A percentile compares a stretch with the other conserved stretches of the same genome.
phyloP scores from a whole-genome alignment of 805 yeast genomes.

The Zygoascus tannicola region DNA sequence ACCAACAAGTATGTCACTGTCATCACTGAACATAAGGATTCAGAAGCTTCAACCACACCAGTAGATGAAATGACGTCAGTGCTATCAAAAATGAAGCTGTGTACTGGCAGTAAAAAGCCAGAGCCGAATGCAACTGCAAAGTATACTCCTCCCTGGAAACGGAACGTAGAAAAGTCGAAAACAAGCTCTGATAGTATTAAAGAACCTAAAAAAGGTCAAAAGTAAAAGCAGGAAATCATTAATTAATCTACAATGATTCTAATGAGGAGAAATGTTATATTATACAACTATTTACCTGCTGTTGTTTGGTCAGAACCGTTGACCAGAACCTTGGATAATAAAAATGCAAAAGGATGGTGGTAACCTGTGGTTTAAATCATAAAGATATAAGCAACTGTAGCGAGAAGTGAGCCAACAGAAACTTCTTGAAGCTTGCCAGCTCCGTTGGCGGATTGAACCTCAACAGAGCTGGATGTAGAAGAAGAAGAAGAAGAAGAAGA shows the following conservation, averaged over 20 bases:
- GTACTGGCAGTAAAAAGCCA: background rate
- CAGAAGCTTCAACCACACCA: too few relatives aligned
- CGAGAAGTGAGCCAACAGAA: background rate
- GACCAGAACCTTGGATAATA: too few relatives aligned
- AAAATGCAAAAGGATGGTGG: background rate
- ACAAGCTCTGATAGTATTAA: background rate
- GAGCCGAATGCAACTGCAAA: background rate
- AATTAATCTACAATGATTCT: too few relatives aligned
- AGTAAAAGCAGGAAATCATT: too few relatives aligned
- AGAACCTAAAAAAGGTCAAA: too few relatives aligned
- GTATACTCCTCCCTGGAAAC: slow-evolving; percentile 14
- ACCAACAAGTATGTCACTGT: too few relatives aligned
- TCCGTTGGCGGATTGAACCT: background rate
- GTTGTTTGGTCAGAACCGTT: too few relatives aligned
- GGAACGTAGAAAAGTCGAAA: slow-evolving; percentile 1
- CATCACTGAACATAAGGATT: too few relatives aligned
- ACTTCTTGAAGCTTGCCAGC: too few relatives aligned
- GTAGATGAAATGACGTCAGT: background rate
- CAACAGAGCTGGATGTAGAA: slow-evolving; percentile 4
- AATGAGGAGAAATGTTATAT: too few relatives aligned
- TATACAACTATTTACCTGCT: too few relatives aligned
- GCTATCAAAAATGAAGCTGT: background rate
- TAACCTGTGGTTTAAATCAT: background rate
- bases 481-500: slow-evolving; percentile 6
- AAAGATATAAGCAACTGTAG: background rate